phyloP scores from a whole-genome alignment of 768 basidiomycete species.

The Trametes maxima region DNA sequence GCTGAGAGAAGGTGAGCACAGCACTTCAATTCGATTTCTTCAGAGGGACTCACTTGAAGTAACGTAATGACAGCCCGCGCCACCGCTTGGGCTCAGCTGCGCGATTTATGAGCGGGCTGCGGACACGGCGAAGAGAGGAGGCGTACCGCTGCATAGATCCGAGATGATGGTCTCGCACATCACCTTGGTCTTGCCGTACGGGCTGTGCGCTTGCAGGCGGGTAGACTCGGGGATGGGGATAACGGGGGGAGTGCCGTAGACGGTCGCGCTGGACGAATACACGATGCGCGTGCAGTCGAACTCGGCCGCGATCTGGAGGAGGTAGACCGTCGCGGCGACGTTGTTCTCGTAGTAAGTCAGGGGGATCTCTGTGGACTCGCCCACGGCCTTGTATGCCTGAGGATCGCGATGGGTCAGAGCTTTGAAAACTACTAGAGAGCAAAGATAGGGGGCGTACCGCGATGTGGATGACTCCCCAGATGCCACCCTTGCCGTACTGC shows the following conservation, averaged over 20 bases:
- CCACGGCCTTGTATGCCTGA: conserved; percentile 96
- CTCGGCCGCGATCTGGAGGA: conserved; percentile 85
- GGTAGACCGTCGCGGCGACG: conserved; percentile 82
- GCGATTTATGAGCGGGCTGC: background rate
- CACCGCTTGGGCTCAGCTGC: conserved; percentile 71
- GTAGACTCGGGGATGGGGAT: conserved; percentile 96
- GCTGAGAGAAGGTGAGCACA: conserved; percentile 42
- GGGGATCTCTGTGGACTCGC: conserved; percentile 93
- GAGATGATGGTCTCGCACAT: conserved; percentile 90
- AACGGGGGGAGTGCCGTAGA: conserved; percentile 90
- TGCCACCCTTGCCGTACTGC: conserved; percentile 82
- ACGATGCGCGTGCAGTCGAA: conserved; percentile 86
- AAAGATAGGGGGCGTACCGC: conserved; percentile 59
- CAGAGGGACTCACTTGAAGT: conserved; percentile 84
- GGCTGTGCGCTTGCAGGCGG: conserved; percentile 83
- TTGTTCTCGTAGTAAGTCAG: conserved; percentile 94
- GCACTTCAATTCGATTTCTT: background rate
- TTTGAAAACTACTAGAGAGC: background rate
- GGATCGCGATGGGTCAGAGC: conserved; percentile 1
- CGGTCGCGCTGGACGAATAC: conserved; percentile 97
- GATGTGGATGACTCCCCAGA: conserved; percentile 96
- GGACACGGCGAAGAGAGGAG: background rate
- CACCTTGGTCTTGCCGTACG: conserved; percentile 95
- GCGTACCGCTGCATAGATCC: conserved; percentile 80
- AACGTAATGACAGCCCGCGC: conserved; percentile 86